Evolutionary conservation across 345 rosid genomes (phyloP), one percentile per base, ranked within the genome.

Genomic region (Sisymbrium altissimum): DNA sequence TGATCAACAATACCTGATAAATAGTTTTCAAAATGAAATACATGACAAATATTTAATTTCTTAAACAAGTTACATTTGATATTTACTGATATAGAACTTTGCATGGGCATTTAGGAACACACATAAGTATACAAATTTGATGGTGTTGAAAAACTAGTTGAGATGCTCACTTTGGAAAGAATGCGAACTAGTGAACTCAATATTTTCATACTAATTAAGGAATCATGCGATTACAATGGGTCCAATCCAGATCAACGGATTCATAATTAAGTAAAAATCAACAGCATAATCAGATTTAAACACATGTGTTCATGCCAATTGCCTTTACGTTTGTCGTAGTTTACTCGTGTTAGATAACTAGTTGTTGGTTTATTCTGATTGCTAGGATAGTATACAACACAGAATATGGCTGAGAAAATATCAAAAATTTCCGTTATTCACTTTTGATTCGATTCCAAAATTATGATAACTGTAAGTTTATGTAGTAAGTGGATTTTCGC

Each of bases 111-210:
- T n/a, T n/a, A n/a, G n/a, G n/a, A n/a, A n/a, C n/a, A n/a, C n/a
- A n/a, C n/a, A n/a, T n/a, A n/a, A n/a, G n/a, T n/a, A n/a, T n/a
- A n/a, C n/a, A n/a, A n/a, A n/a, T n/a, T n/a, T n/a, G n/a, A n/a
- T n/a, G 35, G 65, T 57, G 65, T 32, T 59, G 55, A 23, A 52
- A 67, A 53, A 54, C 17, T 6, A 53, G 60, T 15, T 54, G 52
- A 57, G 74, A 44, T 58, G 57, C 45, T 68, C 39, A 44, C 44
- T 70, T 57, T 44, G 66, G 74, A 57, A 70, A 70, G 35, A 32
- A 33, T 45, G 35, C 38, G 23, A 57, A 58, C 7, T 58, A 15
- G 33, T 70, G 57, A 58, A 70, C 56, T 57, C 74, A 57, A 70
- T 44, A 35, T 68, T 44, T 33, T 0, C 33, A 32, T 10, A 15